Evolutionary conservation across 306 rosid species (phyloP), one percentile per base, ranked within the genome.

Genomic region (Macrotyloma uniflorum): DNA sequence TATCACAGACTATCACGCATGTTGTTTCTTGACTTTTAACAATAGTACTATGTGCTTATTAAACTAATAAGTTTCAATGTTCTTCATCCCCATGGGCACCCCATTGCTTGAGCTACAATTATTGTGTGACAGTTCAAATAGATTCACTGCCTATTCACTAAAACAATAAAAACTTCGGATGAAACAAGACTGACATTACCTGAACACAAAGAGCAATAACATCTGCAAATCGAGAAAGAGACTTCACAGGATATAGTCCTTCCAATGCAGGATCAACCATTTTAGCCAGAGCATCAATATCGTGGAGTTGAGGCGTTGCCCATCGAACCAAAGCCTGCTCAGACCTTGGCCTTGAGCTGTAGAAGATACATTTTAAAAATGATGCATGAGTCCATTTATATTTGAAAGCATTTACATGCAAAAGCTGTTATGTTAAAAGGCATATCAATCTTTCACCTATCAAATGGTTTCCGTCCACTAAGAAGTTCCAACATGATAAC

Each of bases 231-330:
- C 99, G 94, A 53, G 99, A 96, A 78, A 96, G 93, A 53, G 98
- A 91, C 88, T 96, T 96, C 24, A 96, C 93, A 9, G 99, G 98
- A 82, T 91, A 96, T 30, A 96, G 89, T 70, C 98, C 98, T 82
- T 93, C 84, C 14, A 96, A 85, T 19, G 87, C 90, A 18, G 98
- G 97, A 86, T 96, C 99, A 76, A 88, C 99, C 99, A 96, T 96
- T 88, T 96, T 93, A 15, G 89, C 87, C 84, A 96, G 84, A 46
- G 99, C 98, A 67, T 96, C 99, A 8, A 96, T 96, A 77, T 96
- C 99, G 74, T 96, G 99, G 55, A 96, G 97, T 84, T 96, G 99
- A 78, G 99, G 99, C 11, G 96, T 90, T 28, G 99, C 98, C 99
- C 99, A 96, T 70, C 96, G 85, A 84, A 91, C 99, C 86, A 96